Conservation (phyloP, 441 rosid genomes). For the Populus tomentosa region DNA sequence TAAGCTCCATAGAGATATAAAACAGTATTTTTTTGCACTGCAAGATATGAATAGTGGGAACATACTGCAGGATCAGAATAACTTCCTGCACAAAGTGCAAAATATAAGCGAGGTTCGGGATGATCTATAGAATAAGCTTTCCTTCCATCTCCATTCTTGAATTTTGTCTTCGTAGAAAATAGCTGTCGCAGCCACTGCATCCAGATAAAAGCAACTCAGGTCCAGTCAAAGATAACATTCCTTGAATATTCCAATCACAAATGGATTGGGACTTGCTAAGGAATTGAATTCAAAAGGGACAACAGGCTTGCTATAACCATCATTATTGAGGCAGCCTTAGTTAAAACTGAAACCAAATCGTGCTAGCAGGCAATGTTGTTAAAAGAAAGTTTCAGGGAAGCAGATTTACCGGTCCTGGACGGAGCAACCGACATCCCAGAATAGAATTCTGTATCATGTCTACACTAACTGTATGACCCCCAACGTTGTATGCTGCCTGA, state of each 20-base stretch:
- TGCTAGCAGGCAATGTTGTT: not conserved
- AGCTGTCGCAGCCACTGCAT: constrained; percentile 62
- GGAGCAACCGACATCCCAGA: constrained; percentile 65
- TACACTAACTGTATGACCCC: constrained; percentile 63
- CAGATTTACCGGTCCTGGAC: constrained; percentile 68
- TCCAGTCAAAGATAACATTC: too few species aligned
- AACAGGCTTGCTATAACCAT: not conserved
- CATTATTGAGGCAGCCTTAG: not conserved
- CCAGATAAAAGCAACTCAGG: not conserved
- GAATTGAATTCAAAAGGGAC: too few species aligned
- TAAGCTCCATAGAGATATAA: too few species aligned
- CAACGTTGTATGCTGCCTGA: constrained; percentile 77
- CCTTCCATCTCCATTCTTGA: constrained; percentile 54
- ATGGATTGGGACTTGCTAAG: too few species aligned
- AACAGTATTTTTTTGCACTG: too few species aligned
- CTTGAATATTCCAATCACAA: too few species aligned
- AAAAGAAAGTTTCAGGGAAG: not conserved
- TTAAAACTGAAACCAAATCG: not conserved
- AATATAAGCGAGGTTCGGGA: constrained; percentile 72
- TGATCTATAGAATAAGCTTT: constrained; percentile 50
- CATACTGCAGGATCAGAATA: constrained; percentile 82
- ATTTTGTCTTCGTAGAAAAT: constrained; percentile 49
- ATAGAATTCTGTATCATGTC: constrained; percentile 65
- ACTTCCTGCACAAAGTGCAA: constrained; percentile 75
- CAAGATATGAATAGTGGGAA: not conserved